Evolutionary conservation across 2,329 filamentous ascomycete genomes (phyloP), one percentile per base, ranked within the genome.

Genomic region (Pseudomassariella vexata): DNA sequence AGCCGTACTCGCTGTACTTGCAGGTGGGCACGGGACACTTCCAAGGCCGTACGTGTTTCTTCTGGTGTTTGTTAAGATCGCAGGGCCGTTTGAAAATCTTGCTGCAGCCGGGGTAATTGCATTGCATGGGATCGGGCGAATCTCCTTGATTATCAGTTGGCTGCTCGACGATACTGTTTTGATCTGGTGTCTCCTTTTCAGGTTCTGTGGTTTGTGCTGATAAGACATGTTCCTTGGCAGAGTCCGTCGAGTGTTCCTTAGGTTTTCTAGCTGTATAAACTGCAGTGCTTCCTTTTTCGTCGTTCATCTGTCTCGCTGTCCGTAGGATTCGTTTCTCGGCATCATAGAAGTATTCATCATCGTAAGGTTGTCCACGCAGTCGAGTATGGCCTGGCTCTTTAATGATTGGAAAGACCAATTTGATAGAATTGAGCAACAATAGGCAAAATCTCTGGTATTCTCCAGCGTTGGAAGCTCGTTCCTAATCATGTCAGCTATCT

Each of bases 11-110:
- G 56, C 85, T 78, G 60, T 95, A 96, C 56, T 94, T 94, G 83
- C 92, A 96, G 27, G 76, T 79, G 24, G 73, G 53, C 15, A 85
- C 68, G 6, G 79, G 74, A 60, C 92, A 98, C 68, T 98, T 98
- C 84, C 85, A 95, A 8, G 90, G 92, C 21, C 92, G 85, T 34
- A 86, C 88, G 59, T 98, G 92, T 0, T 89, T 96, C 70, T 96
- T 98, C 65, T 94, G 85, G 62, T 98, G 92, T 70, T 96, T 96
- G 45, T 88, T 95, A 37, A 96, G 68, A 57, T 98, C 92, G 60
- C 92, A 96, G n/a, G 87, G 87, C 40, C 92, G 82, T 63, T 92
- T 94, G 68, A 96, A 96, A 59, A 89, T 79, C 64, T 95, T 95
- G 59, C 77, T 79, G 64, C 90, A 96, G 24, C 76, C 76, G 5